Percentiles rank a stretch among this genome's conserved stretches.
Evolutionary conservation across 2,329 filamentous ascomycete genomes (phyloP).

Genomic region (Ceratocystis papillata): DNA sequence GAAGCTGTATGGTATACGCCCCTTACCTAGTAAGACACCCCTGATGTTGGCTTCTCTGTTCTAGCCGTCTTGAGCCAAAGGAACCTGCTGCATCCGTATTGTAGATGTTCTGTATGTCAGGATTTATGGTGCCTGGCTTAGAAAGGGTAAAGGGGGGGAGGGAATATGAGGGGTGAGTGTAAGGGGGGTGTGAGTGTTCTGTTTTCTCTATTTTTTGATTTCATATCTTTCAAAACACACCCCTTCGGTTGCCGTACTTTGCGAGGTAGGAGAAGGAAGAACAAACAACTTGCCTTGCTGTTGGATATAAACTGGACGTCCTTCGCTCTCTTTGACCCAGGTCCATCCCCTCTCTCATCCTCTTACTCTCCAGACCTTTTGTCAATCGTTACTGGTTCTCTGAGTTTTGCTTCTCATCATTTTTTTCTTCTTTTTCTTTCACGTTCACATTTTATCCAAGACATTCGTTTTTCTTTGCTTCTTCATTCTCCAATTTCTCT

Average conservation of each 20-base stretch:
- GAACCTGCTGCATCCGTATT: constrained; percentile 5
- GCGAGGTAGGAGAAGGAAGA: too few relatives aligned
- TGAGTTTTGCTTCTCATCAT: not conserved
- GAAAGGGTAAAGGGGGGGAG: not conserved
- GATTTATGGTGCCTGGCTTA: not conserved
- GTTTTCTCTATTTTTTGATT: constrained; percentile 6
- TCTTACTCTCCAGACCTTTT: not conserved
- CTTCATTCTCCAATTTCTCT: constrained; percentile 8
- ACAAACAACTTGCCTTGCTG: not conserved
- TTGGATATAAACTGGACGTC: constrained; percentile 10
- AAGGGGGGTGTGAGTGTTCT: not conserved
- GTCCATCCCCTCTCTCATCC: not conserved
- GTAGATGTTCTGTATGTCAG: not conserved
- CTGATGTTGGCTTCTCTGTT: not conserved
- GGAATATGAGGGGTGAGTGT: not conserved
- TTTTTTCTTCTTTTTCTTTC: not conserved
- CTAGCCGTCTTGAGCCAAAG: constrained; percentile 4
- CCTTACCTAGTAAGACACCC: not conserved
- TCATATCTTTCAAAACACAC: not conserved
- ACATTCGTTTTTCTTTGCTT: constrained; percentile 9
- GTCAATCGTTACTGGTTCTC: constrained; percentile 14
- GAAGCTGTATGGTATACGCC: not conserved
- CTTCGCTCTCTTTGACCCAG: not conserved
- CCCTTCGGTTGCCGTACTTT: not conserved
- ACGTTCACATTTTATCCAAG: not conserved